A percentile compares a stretch with the other conserved stretches of the same genome.
Conservation (phyloP, 139 green algal genomes). For the Chlamydomonas asymmetrica region DNA sequence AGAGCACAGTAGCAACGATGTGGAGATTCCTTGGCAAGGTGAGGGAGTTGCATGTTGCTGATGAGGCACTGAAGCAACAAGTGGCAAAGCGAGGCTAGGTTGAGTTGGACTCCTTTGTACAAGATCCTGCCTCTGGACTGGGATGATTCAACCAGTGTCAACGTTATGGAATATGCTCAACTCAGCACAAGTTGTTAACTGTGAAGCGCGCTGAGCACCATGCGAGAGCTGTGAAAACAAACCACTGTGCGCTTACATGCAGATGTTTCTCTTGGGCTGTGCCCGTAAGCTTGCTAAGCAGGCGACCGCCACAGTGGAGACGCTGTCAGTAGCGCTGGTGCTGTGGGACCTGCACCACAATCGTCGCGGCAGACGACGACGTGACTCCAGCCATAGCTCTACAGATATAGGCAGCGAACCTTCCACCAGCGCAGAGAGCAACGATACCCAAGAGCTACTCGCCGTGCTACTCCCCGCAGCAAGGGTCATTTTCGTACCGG, state of each 20-base stretch:
- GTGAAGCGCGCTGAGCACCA: neutral
- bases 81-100: neutral
- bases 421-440: too few species aligned
- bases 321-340: slow-evolving; percentile 5
- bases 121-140: neutral
- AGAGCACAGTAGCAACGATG: too few species aligned
- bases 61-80: neutral
- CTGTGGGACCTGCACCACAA: slow-evolving; percentile 1
- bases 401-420: too few species aligned
- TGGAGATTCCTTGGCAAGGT: slow-evolving; percentile 20
- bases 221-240: neutral
- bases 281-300: slow-evolving; percentile 8
- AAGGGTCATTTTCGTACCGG: slow-evolving; percentile 6
- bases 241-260: neutral
- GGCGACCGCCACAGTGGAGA: slow-evolving; percentile 18
- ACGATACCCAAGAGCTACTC: too few species aligned
- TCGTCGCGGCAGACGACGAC: slow-evolving; percentile 1
- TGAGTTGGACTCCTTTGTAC: neutral
- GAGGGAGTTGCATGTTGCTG: neutral
- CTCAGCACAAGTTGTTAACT: neutral
- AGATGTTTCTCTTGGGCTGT: slow-evolving; percentile 12
- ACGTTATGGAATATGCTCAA: neutral
- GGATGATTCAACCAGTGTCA: too few species aligned
- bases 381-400: too few species aligned
- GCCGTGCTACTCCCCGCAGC: neutral